Evolutionary conservation across 768 basidiomycete species (phyloP).

Genomic region (Tricholoma flavovirens): DNA sequence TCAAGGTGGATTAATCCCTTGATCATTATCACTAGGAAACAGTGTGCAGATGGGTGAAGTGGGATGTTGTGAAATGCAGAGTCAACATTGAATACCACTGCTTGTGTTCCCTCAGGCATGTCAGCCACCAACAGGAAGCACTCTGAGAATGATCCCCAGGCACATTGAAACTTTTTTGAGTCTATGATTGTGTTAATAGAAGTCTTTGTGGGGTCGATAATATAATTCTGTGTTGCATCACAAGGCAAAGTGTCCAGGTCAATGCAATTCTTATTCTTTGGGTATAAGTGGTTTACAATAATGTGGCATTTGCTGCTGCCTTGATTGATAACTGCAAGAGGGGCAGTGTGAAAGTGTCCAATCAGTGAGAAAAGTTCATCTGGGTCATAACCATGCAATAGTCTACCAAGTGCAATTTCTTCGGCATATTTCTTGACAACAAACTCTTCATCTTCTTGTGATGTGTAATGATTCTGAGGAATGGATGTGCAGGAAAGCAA

Average conservation of each 20-base stretch:
- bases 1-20: slow-evolving; percentile 5
- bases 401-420: not conserved
- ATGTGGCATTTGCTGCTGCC: not conserved
- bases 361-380: not conserved
- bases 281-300: slow-evolving; percentile 2
- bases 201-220: not conserved
- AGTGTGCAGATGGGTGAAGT: not conserved
- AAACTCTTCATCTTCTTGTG: not conserved
- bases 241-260: not conserved
- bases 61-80: slow-evolving; percentile 1
- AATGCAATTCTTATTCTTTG: not conserved
- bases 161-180: slow-evolving; percentile 1
- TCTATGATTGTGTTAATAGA: slow-evolving; percentile 4
- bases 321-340: not conserved
- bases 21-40: not conserved
- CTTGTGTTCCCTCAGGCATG: not conserved
- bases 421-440: not conserved
- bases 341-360: not conserved
- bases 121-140: slow-evolving; percentile 5
- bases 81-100: slow-evolving; percentile 3
- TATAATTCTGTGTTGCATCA: not conserved
- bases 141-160: slow-evolving; percentile 4
- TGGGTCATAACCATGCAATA: not conserved
- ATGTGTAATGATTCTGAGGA: slow-evolving; percentile 2
- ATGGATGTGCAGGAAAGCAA: not conserved